Evolutionary conservation across 2,329 filamentous ascomycete genomes (phyloP).

Genomic region (Nothopassalora personata): DNA sequence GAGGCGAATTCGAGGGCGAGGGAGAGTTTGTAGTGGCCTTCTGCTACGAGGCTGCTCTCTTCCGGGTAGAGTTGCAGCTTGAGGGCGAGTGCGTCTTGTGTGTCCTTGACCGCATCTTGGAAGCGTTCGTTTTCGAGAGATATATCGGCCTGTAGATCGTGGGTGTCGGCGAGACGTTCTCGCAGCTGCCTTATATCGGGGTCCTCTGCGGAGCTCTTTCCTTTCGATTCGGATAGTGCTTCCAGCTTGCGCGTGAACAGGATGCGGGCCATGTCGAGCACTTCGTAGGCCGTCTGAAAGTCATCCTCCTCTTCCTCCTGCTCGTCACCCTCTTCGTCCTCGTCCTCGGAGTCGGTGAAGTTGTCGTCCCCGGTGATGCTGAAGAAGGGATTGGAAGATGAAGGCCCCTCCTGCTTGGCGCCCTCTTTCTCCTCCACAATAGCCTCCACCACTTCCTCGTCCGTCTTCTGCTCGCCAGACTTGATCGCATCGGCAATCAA

Average conservation of each 20-base stretch:
- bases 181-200: slow-evolving; percentile 58
- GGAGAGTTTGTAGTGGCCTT: slow-evolving; percentile 94
- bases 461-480: slow-evolving; percentile 36
- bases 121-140: slow-evolving; percentile 96
- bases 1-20: slow-evolving; percentile 91
- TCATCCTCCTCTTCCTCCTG: slow-evolving; percentile 55
- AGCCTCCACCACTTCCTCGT: slow-evolving; percentile 38
- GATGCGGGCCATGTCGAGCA: slow-evolving; percentile 58
- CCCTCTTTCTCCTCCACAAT: slow-evolving; percentile 43
- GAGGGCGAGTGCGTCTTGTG: slow-evolving; percentile 68
- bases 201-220: slow-evolving; percentile 31
- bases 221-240: slow-evolving; percentile 45
- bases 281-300: slow-evolving; percentile 59
- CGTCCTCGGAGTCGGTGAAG: slow-evolving; percentile 72
- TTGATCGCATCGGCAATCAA: slow-evolving; percentile 29
- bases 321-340: slow-evolving; percentile 40
- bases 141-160: slow-evolving; percentile 91
- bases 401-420: slow-evolving; percentile 35
- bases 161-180: slow-evolving; percentile 84
- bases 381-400: slow-evolving; percentile 71
- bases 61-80: slow-evolving; percentile 73
- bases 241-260: slow-evolving; percentile 55
- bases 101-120: slow-evolving; percentile 77
- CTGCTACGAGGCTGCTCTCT: slow-evolving; percentile 80
- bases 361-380: slow-evolving; percentile 94